Evolutionary conservation across 1,284 basidiomycete species (phyloP).

Genomic region (Golubevia sp.): DNA sequence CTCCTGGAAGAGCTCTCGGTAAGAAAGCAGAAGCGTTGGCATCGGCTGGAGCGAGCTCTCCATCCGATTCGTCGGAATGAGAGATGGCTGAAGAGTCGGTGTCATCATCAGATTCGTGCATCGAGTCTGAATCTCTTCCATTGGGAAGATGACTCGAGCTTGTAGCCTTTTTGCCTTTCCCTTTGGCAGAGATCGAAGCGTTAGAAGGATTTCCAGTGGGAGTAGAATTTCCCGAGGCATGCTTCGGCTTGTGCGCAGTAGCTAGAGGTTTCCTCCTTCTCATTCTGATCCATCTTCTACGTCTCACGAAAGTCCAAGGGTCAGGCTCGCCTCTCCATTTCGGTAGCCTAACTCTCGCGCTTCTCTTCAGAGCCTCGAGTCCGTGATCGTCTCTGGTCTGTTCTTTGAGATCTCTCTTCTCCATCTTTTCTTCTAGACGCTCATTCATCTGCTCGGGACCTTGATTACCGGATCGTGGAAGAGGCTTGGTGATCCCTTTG

Average conservation of each 20-base stretch:
- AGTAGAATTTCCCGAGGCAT: too few relatives aligned
- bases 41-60: constrained; percentile 16
- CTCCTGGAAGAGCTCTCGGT: constrained; percentile 26
- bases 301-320: constrained; percentile 46
- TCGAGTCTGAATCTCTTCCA: too few relatives aligned
- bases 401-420: constrained; percentile 29
- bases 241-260: background rate
- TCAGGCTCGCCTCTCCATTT: constrained; percentile 48
- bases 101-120: too few relatives aligned
- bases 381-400: constrained; percentile 42
- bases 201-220: too few relatives aligned
- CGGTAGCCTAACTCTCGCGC: constrained; percentile 27
- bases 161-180: too few relatives aligned
- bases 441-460: constrained; percentile 36
- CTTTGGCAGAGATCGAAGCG: too few relatives aligned
- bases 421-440: constrained; percentile 16
- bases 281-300: constrained; percentile 53
- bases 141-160: too few relatives aligned
- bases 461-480: constrained; percentile 27
- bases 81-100: background rate
- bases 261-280: constrained; percentile 20
- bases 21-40: constrained; percentile 25
- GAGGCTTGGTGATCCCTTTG: background rate
- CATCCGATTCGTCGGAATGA: background rate
- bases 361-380: constrained; percentile 47